Base-by-base conservation (phyloP, 163 green algal species). In the Chlamydomonas reinhardtii region DNA sequence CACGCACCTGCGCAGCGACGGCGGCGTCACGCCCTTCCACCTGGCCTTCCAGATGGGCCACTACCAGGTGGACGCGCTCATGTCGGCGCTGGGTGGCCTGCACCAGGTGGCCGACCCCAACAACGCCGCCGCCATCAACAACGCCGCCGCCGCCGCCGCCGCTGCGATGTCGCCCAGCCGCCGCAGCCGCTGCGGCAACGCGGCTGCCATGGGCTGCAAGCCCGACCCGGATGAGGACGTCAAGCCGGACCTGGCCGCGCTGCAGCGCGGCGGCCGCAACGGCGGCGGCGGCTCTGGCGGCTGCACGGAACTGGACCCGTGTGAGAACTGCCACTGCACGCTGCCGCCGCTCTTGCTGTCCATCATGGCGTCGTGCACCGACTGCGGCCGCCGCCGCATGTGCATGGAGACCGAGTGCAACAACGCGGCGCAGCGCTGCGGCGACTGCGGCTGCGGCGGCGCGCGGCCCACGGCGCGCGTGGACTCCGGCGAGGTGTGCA, bases 21-120 rank as follows among this genome's bases (percentile, higher is more conserved):
- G 91, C 48, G 91, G 92, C 48, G 89, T 93, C 27, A 92, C 92
- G 35, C 92, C 92, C 80, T 95, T 95, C 84, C 92, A 95, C 73
- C 88, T 95, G 35, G 91, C 89, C 32, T 92, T 95, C 79, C 92
- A 95, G 81, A 88, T 92, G 88, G 91, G 92, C 32, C 91, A 92
- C 76, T 95, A 87, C 74, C 79, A 85, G 79, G 72, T 90, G 0
- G 72, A 87, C 39, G 54, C 20, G 22, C 75, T 92, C 29, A 73
- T 88, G 76, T 35, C 39, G 12, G 35, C 73, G 8, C 74, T 90
- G 17, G 72, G 65, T 34, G 86, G 56, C 29, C 65, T 80, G 59
- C 69, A 86, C 39, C 52, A 82, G 71, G n/a, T 86, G 17, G 70
- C 78, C 56, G 56, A 35, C 29, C 69, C 59, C 34, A 81, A 80